A percentile compares a stretch with the other conserved stretches of the same genome.
Evolutionary conservation across 2,329 filamentous ascomycete genomes (phyloP).

Genomic region (Colletotrichum orchidophilum): DNA sequence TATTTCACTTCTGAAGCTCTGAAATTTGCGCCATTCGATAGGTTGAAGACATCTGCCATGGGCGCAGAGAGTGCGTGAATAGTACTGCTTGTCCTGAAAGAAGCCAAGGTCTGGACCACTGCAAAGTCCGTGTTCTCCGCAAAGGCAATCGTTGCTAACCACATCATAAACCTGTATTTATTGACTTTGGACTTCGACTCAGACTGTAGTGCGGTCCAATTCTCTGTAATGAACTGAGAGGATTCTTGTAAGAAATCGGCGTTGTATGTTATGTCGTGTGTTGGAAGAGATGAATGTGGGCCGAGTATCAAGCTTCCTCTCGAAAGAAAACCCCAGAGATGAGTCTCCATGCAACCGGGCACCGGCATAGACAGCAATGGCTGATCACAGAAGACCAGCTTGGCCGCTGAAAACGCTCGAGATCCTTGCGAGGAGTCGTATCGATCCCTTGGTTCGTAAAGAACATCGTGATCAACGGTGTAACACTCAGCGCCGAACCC

Average conservation of each 20-base stretch:
- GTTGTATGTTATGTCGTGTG: background rate
- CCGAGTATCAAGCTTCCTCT: background rate
- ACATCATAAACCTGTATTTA: constrained; percentile 34
- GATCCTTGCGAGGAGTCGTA: background rate
- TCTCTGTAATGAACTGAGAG: background rate
- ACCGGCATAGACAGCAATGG: background rate
- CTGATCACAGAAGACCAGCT: background rate
- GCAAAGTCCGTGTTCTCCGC: constrained; percentile 1
- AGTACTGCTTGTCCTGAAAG: background rate
- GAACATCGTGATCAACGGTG: constrained; percentile 13
- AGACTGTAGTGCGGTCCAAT: background rate
- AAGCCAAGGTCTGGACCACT: constrained; percentile 29
- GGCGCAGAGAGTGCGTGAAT: background rate
- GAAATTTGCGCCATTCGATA: background rate
- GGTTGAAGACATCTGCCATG: background rate
- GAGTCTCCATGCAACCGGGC: constrained; percentile 33
- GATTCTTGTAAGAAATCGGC: background rate
- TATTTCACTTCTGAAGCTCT: background rate
- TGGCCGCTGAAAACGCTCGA: background rate
- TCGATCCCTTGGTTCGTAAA: background rate
- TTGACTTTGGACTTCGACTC: background rate
- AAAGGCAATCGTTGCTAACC: constrained; percentile 36
- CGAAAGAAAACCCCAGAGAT: background rate
- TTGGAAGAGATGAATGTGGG: background rate
- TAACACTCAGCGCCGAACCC: constrained; percentile 41